Evolutionary conservation across 2,329 filamentous ascomycete genomes (phyloP).

Genomic region (Chrysoporthe austroafricana): DNA sequence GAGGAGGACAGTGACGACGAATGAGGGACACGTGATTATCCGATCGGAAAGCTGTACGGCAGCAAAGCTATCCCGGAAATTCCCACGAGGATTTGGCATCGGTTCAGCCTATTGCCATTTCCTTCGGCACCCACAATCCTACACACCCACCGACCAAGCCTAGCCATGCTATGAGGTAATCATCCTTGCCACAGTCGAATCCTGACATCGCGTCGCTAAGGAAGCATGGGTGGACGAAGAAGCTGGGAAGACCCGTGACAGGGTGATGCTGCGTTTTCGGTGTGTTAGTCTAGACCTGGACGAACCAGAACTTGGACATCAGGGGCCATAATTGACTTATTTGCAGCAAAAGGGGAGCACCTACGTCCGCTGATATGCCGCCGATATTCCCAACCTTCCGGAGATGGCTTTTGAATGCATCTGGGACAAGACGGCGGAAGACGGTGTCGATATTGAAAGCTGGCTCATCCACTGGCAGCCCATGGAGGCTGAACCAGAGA

Average conservation of each 20-base stretch:
- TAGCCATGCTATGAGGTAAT: constrained; percentile 87
- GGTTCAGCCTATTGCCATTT: constrained; percentile 57
- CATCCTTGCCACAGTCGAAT: constrained; percentile 63
- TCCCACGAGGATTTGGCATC: constrained; percentile 18
- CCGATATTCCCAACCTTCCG: constrained; percentile 67
- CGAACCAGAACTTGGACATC: constrained; percentile 20
- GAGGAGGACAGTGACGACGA: constrained; percentile 77
- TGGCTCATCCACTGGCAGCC: constrained; percentile 57
- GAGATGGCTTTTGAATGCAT: constrained; percentile 64
- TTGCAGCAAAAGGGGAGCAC: constrained; percentile 44
- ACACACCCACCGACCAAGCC: constrained; percentile 83
- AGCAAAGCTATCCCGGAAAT: background rate
- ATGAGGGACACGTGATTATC: constrained; percentile 38
- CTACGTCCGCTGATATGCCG: constrained; percentile 76
- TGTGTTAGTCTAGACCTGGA: constrained; percentile 46
- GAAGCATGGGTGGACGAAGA: constrained; percentile 92
- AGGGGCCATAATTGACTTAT: constrained; percentile 35
- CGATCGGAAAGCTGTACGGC: constrained; percentile 9
- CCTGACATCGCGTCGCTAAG: constrained; percentile 78
- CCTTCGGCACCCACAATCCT: constrained; percentile 75
- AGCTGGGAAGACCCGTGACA: constrained; percentile 73
- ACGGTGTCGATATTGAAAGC: constrained; percentile 69
- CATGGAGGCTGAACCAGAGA: constrained; percentile 73
- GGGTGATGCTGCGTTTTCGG: constrained; percentile 74
- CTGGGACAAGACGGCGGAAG: constrained; percentile 71